A percentile compares a stretch with the other conserved stretches of the same genome.
phyloP scores from a whole-genome alignment of 805 yeast species.

The Candida hungchunana region DNA sequence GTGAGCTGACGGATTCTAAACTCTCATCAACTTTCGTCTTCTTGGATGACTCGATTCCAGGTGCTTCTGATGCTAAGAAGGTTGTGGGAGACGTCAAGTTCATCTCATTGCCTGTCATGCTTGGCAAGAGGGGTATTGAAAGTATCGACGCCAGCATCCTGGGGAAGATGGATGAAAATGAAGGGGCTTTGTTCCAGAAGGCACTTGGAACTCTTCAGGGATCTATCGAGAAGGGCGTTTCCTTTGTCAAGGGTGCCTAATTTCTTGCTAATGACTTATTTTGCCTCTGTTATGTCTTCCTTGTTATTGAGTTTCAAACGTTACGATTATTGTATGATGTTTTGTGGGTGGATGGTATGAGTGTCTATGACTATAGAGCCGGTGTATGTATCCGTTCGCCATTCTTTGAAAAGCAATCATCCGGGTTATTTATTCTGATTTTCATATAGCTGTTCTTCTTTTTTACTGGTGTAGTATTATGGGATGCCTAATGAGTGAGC shows the following conservation, averaged over 20 bases:
- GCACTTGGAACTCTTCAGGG: constrained; percentile 20
- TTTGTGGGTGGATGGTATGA: too few relatives aligned
- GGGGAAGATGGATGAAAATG: constrained; percentile 19
- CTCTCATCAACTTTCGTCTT: constrained; percentile 40
- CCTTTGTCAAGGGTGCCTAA: constrained; percentile 22
- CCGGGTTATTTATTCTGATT: too few relatives aligned
- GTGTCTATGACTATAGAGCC: too few relatives aligned
- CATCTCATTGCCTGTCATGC: constrained; percentile 24
- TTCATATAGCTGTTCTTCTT: too few relatives aligned
- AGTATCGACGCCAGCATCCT: constrained; percentile 20
- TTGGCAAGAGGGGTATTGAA: constrained; percentile 24
- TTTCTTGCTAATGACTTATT: background rate
- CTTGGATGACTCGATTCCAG: constrained; percentile 40
- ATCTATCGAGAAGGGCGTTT: constrained; percentile 26
- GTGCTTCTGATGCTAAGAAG: constrained; percentile 19
- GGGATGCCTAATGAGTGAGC: too few relatives aligned
- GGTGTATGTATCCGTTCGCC: too few relatives aligned
- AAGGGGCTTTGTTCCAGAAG: constrained; percentile 20
- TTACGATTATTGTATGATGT: too few relatives aligned
- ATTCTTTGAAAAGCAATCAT: too few relatives aligned
- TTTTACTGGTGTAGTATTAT: too few relatives aligned
- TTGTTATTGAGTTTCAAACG: background rate
- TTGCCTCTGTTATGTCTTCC: background rate
- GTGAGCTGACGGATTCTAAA: constrained; percentile 36
- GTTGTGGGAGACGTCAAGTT: constrained; percentile 13